phyloP scores from a whole-genome alignment of 2,329 filamentous ascomycete genomes.

The Fusarium albidum region DNA sequence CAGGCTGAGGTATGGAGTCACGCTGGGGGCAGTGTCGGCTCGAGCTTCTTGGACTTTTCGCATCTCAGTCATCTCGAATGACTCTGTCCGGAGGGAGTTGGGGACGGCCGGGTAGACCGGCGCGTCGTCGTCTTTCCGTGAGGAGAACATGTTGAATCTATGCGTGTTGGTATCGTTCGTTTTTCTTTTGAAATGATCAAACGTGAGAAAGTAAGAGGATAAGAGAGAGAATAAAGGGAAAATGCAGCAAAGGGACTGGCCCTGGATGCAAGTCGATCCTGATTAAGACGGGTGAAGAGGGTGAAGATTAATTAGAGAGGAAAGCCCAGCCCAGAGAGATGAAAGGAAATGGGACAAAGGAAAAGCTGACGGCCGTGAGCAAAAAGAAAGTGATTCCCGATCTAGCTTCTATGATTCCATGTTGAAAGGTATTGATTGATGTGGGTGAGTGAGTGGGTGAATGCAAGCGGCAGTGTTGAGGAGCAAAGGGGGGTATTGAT shows the following conservation, averaged over 20 bases:
- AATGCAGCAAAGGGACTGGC: conserved; percentile 13
- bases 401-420: conserved; percentile 42
- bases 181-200: conserved; percentile 11
- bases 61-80: conserved; percentile 47
- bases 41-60: conserved; percentile 43
- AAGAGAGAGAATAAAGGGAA: conserved; percentile 11
- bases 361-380: conserved; percentile 24
- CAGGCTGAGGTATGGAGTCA: conserved; percentile 92
- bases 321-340: conserved; percentile 14
- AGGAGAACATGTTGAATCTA: conserved; percentile 49
- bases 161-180: conserved; percentile 39
- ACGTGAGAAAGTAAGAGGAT: conserved; percentile 11
- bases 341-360: conserved; percentile 32
- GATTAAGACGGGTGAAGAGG: conserved; percentile 19
- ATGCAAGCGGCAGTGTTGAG: no score
- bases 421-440: conserved; percentile 21
- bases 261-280: conserved; percentile 6
- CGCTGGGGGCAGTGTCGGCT: conserved; percentile 69
- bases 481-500: conserved; percentile 3
- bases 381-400: conserved; percentile 25
- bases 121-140: conserved; percentile 43
- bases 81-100: conserved; percentile 47
- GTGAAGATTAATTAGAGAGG: conserved; percentile 28
- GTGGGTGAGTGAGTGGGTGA: conserved; percentile 17
- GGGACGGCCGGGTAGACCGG: conserved; percentile 49